Conservation (phyloP, 108 stramenopile species). For the Nitzschia sp. region DNA sequence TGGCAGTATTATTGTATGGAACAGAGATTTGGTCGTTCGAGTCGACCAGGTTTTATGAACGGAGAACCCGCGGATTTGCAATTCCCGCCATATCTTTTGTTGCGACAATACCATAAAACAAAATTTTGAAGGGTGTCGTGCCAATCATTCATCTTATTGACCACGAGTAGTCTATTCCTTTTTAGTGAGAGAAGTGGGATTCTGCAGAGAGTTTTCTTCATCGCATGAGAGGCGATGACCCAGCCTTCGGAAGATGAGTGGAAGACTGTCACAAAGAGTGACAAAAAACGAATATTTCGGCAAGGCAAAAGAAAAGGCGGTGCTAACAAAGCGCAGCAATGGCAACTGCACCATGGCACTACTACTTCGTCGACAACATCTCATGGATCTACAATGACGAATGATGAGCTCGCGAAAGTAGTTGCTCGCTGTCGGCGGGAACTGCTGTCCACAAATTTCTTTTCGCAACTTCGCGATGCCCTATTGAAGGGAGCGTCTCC, state of each 20-base stretch:
- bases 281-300: slow-evolving; percentile 19
- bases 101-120: too few relatives aligned
- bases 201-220: too few relatives aligned
- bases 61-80: too few relatives aligned
- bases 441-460: background rate
- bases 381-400: slow-evolving; percentile 1
- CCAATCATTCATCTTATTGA: too few relatives aligned
- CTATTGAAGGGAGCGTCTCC: background rate
- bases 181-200: too few relatives aligned
- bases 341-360: background rate
- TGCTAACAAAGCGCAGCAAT: background rate
- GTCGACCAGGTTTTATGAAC: too few relatives aligned
- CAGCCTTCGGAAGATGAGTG: slow-evolving; percentile 16
- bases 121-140: too few relatives aligned
- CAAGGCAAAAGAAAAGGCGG: slow-evolving; percentile 2
- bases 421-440: background rate
- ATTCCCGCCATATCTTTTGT: too few relatives aligned
- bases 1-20: too few relatives aligned
- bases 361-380: background rate
- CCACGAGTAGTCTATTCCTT: too few relatives aligned
- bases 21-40: too few relatives aligned
- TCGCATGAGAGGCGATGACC: too few relatives aligned
- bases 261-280: slow-evolving; percentile 21
- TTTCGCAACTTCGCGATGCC: background rate
- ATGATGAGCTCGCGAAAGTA: background rate